Evolutionary conservation across 441 rosid species (phyloP).

Genomic region (Flueggea neowawraea): DNA sequence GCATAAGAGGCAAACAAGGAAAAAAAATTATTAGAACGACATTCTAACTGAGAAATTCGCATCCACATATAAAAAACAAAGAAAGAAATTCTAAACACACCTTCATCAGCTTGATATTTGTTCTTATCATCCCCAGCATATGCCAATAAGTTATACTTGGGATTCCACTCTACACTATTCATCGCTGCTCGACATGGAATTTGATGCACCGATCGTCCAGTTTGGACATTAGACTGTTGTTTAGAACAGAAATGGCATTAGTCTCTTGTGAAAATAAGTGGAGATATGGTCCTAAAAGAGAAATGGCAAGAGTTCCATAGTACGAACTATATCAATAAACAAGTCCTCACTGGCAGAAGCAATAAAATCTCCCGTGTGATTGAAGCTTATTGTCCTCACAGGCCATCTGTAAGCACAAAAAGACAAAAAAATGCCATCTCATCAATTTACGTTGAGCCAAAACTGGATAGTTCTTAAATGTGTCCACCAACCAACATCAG

Average conservation of each 20-base stretch:
- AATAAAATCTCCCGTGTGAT: constrained; percentile 73
- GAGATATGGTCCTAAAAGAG: no score
- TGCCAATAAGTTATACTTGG: constrained; percentile 88
- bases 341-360: constrained; percentile 98
- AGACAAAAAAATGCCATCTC: neutral
- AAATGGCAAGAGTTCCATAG: neutral
- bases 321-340: constrained; percentile 82
- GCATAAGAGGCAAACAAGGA: no score
- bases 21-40: no score
- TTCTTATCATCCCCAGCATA: constrained; percentile 99
- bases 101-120: constrained; percentile 90
- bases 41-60: no score
- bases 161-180: constrained; percentile 99
- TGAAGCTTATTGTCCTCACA: constrained; percentile 98
- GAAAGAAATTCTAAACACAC: constrained; percentile 19
- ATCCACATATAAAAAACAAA: no score
- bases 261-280: neutral
- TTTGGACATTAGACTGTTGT: constrained; percentile 77
- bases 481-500: no score
- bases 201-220: constrained; percentile 85
- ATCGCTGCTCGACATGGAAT: constrained; percentile 96
- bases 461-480: no score
- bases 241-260: constrained; percentile 7
- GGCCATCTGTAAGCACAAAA: constrained; percentile 68
- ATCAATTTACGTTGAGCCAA: neutral